Base-by-base conservation (phyloP, 768 basidiomycete genomes). In the Leccinum incarnatum region DNA sequence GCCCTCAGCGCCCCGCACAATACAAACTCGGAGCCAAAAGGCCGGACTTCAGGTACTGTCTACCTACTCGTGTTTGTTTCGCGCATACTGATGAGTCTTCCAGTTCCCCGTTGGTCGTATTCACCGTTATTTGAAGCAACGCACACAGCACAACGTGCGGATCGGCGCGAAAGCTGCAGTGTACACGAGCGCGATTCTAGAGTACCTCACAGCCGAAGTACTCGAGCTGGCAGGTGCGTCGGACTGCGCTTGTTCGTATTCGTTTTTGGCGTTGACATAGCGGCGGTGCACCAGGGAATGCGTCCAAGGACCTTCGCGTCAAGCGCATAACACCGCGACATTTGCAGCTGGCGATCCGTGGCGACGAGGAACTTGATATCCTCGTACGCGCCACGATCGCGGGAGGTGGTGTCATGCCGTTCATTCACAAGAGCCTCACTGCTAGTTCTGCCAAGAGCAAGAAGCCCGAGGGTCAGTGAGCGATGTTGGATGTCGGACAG, bases 131-230 rank as follows among this genome's bases (percentile, higher is more conserved):
- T 77, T 97, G 64, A 95, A 97, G 73, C 88, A 88, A 69, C 84
- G 90, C 63, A 96, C 93, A 17, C 91, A 94, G 71, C 89, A 95
- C 75, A 95, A 95, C 69, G 88, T 96, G 55, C 89, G 95, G 37
- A 93, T 98, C 63, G 95, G 95, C 29, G 95, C 94, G n/a, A 97
- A 97, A 73, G 95, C 95, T 27, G 94, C 95, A 9, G 95, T 98
- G 15, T 96, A 96, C 74, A 93, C 93, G n/a, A 88, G 91, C 37
- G 95, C 95, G 32, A 94, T 97, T 65, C 81, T 97, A 56, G 95
- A 98, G 74, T 98, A 98, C 71, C 81, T 98, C 53, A 96, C 95
- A 0, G 95, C 95, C 10, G 95, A 98, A 72, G 95, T 98, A 9
- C 78, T 98, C 54, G 95, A 98, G 72, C 84, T 98, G 52, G 95